Evolutionary conservation across 331 rosid genomes (phyloP).

Genomic region (Quercus phellos): DNA sequence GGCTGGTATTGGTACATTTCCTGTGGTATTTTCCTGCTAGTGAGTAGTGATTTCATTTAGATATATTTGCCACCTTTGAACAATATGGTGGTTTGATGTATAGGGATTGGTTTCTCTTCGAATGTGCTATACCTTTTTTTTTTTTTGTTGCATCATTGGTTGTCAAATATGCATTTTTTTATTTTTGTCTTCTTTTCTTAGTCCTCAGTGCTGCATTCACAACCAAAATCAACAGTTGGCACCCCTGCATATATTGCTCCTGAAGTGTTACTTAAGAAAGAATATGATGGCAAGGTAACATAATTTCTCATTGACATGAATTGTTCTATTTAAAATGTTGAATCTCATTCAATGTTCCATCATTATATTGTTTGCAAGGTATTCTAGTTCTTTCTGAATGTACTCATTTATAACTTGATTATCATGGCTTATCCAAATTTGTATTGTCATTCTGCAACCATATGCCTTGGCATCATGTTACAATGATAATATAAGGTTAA

Average conservation of each 20-base stretch:
- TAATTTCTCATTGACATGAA: neutral
- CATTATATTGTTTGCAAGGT: neutral
- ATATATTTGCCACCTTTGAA: neutral
- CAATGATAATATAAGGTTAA: neutral
- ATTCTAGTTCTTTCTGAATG: neutral
- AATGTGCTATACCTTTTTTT: neutral
- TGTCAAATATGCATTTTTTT: slow-evolving; percentile 23
- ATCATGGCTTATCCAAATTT: neutral
- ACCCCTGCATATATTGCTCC: slow-evolving; percentile 97
- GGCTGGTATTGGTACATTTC: neutral
- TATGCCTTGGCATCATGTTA: neutral
- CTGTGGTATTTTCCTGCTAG: neutral
- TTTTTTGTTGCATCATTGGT: neutral
- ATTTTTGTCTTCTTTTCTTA: slow-evolving; percentile 30
- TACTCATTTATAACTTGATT: neutral
- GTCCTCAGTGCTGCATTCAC: slow-evolving; percentile 91
- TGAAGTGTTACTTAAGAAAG: slow-evolving; percentile 89
- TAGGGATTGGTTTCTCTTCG: neutral
- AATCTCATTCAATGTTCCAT: neutral
- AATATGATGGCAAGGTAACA: slow-evolving; percentile 94
- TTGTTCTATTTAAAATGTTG: neutral
- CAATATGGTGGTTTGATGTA: neutral
- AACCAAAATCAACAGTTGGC: slow-evolving; percentile 96
- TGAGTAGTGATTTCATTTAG: neutral
- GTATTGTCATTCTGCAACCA: neutral